Evolutionary conservation across 192 early-diverging fungal species (phyloP).

Genomic region (Podila verticillata): DNA sequence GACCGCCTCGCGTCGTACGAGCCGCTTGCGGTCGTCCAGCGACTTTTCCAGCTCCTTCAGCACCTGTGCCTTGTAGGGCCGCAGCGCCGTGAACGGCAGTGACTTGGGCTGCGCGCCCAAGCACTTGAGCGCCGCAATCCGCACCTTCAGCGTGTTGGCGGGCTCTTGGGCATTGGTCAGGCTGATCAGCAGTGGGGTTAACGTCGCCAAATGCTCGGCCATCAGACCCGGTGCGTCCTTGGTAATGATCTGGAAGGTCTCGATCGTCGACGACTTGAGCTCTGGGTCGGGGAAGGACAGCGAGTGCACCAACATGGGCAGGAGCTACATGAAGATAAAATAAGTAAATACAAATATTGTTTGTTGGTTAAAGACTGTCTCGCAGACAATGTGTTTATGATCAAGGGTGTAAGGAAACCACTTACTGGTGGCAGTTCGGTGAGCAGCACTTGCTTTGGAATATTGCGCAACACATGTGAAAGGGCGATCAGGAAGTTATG

Average conservation of each 20-base stretch:
- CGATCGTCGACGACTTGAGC: conserved; percentile 78
- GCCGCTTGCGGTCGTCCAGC: conserved; percentile 89
- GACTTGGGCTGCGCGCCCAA: conserved; percentile 72
- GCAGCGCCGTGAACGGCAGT: conserved; percentile 67
- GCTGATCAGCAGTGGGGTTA: conserved; percentile 54
- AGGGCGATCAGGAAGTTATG: conserved; percentile 82
- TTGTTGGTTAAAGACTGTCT: no score
- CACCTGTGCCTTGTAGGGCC: conserved; percentile 70
- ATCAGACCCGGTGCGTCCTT: conserved; percentile 77
- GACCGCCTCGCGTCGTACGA: conserved; percentile 89
- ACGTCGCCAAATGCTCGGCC: conserved; percentile 57
- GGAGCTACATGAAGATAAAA: conserved; percentile 58
- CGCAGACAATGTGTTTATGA: no score
- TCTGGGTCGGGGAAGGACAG: conserved; percentile 70
- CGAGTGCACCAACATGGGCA: conserved; percentile 84
- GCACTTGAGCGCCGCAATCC: conserved; percentile 77
- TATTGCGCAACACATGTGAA: conserved; percentile 82
- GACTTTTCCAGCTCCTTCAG: conserved; percentile 68
- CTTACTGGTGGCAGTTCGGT: conserved; percentile 79
- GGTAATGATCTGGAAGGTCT: conserved; percentile 78
- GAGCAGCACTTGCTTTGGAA: conserved; percentile 85
- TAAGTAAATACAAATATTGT: not conserved
- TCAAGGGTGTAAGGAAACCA: not conserved
- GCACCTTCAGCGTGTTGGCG: conserved; percentile 63
- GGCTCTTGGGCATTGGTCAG: conserved; percentile 43